phyloP scores from a whole-genome alignment of 805 yeast species.

The Hanseniaspora jakobsenii region DNA sequence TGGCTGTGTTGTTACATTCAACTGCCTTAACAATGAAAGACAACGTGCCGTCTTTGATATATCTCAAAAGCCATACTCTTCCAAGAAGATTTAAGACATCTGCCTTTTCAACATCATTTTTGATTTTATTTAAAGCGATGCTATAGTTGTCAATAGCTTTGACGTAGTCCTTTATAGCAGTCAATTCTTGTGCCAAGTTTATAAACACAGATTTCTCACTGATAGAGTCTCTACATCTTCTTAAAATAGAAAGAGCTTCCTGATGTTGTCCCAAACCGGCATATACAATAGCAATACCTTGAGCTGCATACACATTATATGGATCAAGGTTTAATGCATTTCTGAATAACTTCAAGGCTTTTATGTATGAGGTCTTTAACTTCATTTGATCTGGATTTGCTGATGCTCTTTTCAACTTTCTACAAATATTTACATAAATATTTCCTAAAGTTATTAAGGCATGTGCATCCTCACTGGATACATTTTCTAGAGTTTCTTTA shows the following conservation, averaged over 20 bases:
- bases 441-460: constrained; percentile 86
- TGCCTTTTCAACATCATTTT: constrained; percentile 49
- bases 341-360: constrained; percentile 86
- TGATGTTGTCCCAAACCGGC: constrained; percentile 70
- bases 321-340: constrained; percentile 80
- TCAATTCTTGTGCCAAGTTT: constrained; percentile 76
- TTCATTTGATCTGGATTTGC: constrained; percentile 38
- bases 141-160: constrained; percentile 86
- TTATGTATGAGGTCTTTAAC: constrained; percentile 59
- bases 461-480: constrained; percentile 78
- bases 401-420: constrained; percentile 45
- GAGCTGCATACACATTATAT: constrained; percentile 87
- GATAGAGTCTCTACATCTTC: constrained; percentile 80
- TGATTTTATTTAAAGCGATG: constrained; percentile 56
- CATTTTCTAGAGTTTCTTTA: constrained; percentile 69
- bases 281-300: constrained; percentile 86
- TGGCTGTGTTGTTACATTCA: constrained; percentile 49
- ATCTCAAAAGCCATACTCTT: constrained; percentile 79
- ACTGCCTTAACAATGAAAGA: constrained; percentile 51
- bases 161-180: constrained; percentile 68
- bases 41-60: constrained; percentile 50
- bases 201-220: constrained; percentile 72
- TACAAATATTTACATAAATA: constrained; percentile 68
- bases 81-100: constrained; percentile 63
- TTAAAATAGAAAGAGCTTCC: constrained; percentile 71